Percentiles rank a stretch among this genome's conserved stretches.
These are phyloP conservation scores for Kodamaea sp. DNA, from an alignment of 1,139 yeast genomes.

Conservation along the genomic window DNA sequence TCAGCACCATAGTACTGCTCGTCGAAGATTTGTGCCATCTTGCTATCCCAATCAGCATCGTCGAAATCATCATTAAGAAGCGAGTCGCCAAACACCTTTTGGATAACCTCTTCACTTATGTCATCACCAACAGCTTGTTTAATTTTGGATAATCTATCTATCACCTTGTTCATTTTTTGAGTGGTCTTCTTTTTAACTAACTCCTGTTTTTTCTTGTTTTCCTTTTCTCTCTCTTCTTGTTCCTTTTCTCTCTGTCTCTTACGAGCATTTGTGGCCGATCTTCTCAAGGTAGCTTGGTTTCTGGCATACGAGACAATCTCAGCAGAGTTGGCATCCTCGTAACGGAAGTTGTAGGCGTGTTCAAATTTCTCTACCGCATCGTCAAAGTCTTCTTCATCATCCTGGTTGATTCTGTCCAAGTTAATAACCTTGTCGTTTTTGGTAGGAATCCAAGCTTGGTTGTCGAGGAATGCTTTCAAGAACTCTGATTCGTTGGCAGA, in stretches of 20 bases:
- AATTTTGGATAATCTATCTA: constrained; percentile 74
- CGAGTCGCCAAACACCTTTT: constrained; percentile 68
- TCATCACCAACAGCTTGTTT: constrained; percentile 85
- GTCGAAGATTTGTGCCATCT: constrained; percentile 82
- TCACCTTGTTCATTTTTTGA: constrained; percentile 72
- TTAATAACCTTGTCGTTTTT: constrained; percentile 54
- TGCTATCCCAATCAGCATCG: constrained; percentile 87
- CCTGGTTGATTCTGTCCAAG: constrained; percentile 57
- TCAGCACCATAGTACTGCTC: constrained; percentile 74
- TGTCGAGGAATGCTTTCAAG: constrained; percentile 67
- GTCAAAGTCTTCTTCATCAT: constrained; percentile 86
- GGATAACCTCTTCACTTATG: constrained; percentile 60
- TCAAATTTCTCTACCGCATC: constrained; percentile 91
- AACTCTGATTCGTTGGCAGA: constrained; percentile 63
- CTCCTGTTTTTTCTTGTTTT: constrained; percentile 57
- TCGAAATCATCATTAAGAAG: constrained; percentile 87
- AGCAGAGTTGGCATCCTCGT: constrained; percentile 86
- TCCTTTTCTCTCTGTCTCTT: constrained; percentile 80
- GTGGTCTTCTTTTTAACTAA: constrained; percentile 72
- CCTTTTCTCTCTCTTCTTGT: constrained; percentile 53
- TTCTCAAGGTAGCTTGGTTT: constrained; percentile 86
- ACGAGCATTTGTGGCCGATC: constrained; percentile 73
- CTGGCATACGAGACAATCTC: constrained; percentile 97
- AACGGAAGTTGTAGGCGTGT: constrained; percentile 90
- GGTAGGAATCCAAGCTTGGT: constrained; percentile 87